Conservation (phyloP, 768 basidiomycete species). For the Trametes villosa region DNA sequence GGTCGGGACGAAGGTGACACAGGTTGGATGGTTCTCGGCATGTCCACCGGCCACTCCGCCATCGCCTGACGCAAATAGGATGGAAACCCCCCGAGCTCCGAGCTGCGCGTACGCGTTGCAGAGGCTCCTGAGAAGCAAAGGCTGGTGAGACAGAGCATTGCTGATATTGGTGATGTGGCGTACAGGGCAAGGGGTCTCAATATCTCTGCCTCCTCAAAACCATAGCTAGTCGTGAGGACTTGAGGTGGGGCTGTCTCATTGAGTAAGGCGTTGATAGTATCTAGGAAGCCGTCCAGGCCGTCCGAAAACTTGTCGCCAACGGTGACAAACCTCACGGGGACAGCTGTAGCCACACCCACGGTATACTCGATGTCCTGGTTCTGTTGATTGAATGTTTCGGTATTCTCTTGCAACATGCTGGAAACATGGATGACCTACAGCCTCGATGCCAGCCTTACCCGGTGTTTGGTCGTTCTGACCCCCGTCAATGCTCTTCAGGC, state of each 20-base stretch:
- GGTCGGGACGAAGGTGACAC: slow-evolving; percentile 49
- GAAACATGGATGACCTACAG: slow-evolving; percentile 38
- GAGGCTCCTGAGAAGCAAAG: slow-evolving; percentile 46
- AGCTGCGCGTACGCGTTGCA: slow-evolving; percentile 69
- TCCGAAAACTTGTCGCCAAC: slow-evolving; percentile 38
- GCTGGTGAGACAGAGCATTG: slow-evolving; percentile 51
- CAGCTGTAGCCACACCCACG: slow-evolving; percentile 50
- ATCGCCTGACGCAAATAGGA: slow-evolving; percentile 71
- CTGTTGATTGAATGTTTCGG: slow-evolving; percentile 11
- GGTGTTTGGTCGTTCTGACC: slow-evolving; percentile 50
- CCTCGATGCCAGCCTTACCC: slow-evolving; percentile 60
- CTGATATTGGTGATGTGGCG: slow-evolving; percentile 21
- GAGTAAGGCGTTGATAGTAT: slow-evolving; percentile 64
- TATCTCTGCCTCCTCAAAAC: slow-evolving; percentile 71
- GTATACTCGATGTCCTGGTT: slow-evolving; percentile 36
- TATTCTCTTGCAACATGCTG: too few species aligned
- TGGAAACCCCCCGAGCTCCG: slow-evolving; percentile 66
- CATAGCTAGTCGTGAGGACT: slow-evolving; percentile 71
- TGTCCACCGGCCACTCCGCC: slow-evolving; percentile 64
- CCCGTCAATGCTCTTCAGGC: slow-evolving; percentile 48
- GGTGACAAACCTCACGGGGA: too few species aligned
- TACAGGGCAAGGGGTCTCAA: slow-evolving; percentile 55
- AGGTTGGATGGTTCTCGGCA: slow-evolving; percentile 41
- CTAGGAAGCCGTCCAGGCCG: slow-evolving; percentile 32
- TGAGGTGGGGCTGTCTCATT: slow-evolving; percentile 51